Evolutionary conservation across 2,329 filamentous ascomycete genomes (phyloP).

Genomic region (Sporothrix sp.): DNA sequence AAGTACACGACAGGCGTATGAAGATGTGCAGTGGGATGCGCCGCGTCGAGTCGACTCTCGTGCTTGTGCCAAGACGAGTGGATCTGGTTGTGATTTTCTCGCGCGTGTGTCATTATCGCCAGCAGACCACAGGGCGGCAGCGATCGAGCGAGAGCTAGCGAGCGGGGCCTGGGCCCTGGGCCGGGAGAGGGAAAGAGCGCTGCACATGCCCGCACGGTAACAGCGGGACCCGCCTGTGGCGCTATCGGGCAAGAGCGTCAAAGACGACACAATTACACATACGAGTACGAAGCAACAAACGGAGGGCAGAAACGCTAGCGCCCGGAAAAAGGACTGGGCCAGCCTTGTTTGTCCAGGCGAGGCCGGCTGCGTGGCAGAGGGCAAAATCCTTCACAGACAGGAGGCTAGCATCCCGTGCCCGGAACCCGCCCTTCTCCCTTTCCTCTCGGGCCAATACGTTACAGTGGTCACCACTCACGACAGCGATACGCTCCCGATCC

Average conservation of each 20-base stretch:
- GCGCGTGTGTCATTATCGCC: constrained; percentile 9
- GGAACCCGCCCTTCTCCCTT: constrained; percentile 2
- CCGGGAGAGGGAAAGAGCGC: background rate
- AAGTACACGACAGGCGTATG: background rate
- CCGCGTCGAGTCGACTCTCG: too few relatives aligned
- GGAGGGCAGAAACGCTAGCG: background rate
- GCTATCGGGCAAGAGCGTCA: background rate
- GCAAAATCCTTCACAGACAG: too few relatives aligned
- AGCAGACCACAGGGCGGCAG: background rate
- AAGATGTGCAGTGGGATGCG: too few relatives aligned
- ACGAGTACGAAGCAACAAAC: constrained; percentile 7
- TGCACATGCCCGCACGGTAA: background rate
- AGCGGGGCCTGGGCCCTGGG: background rate
- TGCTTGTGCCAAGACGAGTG: background rate
- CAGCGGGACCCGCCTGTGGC: background rate
- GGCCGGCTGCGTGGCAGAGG: too few relatives aligned
- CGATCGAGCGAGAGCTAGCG: background rate
- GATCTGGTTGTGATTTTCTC: background rate
- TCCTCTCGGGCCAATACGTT: background rate
- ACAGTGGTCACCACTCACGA: background rate
- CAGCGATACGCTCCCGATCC: too few relatives aligned
- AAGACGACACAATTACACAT: constrained; percentile 8
- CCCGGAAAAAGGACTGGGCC: background rate
- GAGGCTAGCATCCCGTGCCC: background rate
- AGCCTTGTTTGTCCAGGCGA: too few relatives aligned